Base-by-base conservation (phyloP, 257 asterid genomes). In the Capsicum pubescens region DNA sequence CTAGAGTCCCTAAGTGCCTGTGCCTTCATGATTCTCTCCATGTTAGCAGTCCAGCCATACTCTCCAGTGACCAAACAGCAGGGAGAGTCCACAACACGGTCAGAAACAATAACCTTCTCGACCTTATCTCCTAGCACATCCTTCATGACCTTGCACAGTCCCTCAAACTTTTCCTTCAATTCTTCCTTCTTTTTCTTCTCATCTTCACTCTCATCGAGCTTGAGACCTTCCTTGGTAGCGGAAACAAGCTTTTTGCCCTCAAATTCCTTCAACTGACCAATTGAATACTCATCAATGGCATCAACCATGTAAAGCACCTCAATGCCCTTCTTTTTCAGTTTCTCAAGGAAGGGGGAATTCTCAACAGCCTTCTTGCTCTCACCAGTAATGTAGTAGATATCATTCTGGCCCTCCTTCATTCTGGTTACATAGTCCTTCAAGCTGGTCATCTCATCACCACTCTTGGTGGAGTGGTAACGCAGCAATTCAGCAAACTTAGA, bases 321-420 rank as follows among this genome's bases (percentile, higher is more conserved):
- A 77, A 86, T 86, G 0, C 93, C 94, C 85, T 90, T 90, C 88
- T 91, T 91, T 90, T 91, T 91, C 76, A 91, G 79, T 77, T 86
- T 88, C 88, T 91, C 94, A 16, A 91, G 93, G 91, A 91, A 91
- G 26, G 94, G 94, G 7, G 92, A 90, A 86, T 91, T 91, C 90
- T 91, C 94, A 52, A 91, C 94, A 3, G 94, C 92, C 85, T 90
- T 91, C 90, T 88, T 91, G 87, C 91, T 90, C 85, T 91, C 93
- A 80, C 94, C 94, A 21, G 94, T 91, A 10, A 91, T 91, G 79
- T 91, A 91, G 81, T 85, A 91, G 16, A 91, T 91, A 12, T 91
- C 94, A 52, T 48, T 89, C 86, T 90, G 94, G 3, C 94, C 93
- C 13, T 91, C 93, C 89, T 90, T 91, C 94, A 91, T 91, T 56